Percentiles rank a stretch among this genome's conserved stretches.
These are phyloP conservation scores for Hypsizygus ulmarius DNA, from an alignment of 1,284 basidiomycete genomes.

Conservation along the genomic window DNA sequence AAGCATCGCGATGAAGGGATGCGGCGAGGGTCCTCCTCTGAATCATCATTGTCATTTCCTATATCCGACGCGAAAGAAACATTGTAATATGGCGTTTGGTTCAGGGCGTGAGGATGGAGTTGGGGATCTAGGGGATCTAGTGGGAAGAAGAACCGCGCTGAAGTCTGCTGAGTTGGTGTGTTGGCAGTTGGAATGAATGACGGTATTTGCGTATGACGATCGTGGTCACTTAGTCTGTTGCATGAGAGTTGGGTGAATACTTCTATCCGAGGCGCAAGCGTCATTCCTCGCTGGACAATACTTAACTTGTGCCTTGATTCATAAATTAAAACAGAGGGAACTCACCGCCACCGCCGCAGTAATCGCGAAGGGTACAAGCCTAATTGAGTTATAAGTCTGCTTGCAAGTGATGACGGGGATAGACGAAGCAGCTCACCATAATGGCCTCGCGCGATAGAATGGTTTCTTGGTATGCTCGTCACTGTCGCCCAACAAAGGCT, in stretches of 20 bases:
- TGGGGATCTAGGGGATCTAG: conserved; percentile 35
- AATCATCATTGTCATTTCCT: conserved; percentile 32
- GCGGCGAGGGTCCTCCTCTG: conserved; percentile 46
- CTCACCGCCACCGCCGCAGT: conserved; percentile 62
- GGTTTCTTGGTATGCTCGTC: conserved; percentile 46
- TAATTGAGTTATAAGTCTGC: conserved; percentile 24
- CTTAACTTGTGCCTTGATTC: conserved; percentile 8
- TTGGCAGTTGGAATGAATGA: conserved; percentile 11
- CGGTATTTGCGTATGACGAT: conserved; percentile 29
- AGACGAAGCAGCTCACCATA: conserved; percentile 41
- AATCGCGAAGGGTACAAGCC: conserved; percentile 74
- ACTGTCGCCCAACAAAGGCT: conserved; percentile 21
- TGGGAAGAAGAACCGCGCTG: conserved; percentile 26
- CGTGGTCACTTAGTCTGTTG: conserved; percentile 46
- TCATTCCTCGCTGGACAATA: conserved; percentile 66
- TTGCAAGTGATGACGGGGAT: background rate
- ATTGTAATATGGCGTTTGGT: conserved; percentile 9
- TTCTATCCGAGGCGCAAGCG: conserved; percentile 71
- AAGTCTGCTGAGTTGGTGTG: conserved; percentile 5
- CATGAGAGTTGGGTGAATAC: conserved; percentile 78
- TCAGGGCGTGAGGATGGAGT: conserved; percentile 20
- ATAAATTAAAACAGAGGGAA: conserved; percentile 16
- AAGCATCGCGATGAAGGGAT: conserved; percentile 53
- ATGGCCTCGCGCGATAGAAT: conserved; percentile 63
- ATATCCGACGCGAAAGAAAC: conserved; percentile 9